Evolutionary conservation across 179 eudicot genomes (phyloP), one percentile per base, ranked within the genome.

Genomic region (Carnegiea gigantea): DNA sequence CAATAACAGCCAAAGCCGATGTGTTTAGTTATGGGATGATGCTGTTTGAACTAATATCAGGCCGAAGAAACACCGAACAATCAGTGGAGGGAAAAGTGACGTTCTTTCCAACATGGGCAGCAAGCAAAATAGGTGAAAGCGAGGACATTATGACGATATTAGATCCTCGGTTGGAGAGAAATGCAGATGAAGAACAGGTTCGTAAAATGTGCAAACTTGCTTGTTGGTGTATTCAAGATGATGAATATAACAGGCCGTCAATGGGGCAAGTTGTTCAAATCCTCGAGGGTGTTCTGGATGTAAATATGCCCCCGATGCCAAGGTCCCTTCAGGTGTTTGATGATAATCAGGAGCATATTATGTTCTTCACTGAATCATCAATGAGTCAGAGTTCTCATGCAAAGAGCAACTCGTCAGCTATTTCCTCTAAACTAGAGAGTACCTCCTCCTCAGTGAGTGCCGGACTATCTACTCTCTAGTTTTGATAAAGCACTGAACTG

Each of bases 171-270:
- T 76, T 92, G 81, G 84, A 86, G 18, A 53, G 88, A 12, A 74
- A 79, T 26, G 91, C 88, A 6, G 88, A 88, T 64, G 77, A 4
- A 44, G 86, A 85, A 20, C 93, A 91, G 74, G 82, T 89, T 4
- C 48, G 62, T 54, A 86, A 83, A 75, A 72, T 89, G 48, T 82
- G 92, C 70, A 87, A 86, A 75, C 81, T 90, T 51, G 92, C 91
- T 53, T 88, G 92, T 82, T 92, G 95, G 95, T 92, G 95, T 51
- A 86, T 92, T 23, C 93, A 89, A 78, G 93, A 89, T 59, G 89
- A 88, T 57, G 92, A 91, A 72, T 65, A 77, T 24, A 73, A 79
- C 3, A 81, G 93, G 80, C 93, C 92, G 8, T 75, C 88, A 4
- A 91, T 90, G 96, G 87, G 93, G 43, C 90, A 84, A 77, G 87